A percentile compares a stretch with the other conserved stretches of the same genome.
Conservation (phyloP, 306 rosid species). For the Hylodesmum podocarpum region DNA sequence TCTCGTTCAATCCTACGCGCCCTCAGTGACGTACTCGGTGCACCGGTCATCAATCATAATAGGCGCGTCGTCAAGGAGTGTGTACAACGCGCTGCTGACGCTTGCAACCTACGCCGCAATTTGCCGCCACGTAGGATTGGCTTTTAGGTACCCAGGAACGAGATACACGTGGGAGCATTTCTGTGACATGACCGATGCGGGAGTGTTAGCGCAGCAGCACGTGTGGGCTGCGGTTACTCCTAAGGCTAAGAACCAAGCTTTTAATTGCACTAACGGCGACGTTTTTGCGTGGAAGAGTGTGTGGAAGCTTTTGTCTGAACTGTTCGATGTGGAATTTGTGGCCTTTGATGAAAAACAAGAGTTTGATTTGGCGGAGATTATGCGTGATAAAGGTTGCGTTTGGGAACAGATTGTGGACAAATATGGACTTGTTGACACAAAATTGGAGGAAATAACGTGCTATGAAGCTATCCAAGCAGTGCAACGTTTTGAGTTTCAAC, state of each 20-base stretch:
- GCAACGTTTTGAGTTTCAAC: conserved; percentile 35
- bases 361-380: conserved; percentile 38
- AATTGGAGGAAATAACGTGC: conserved; percentile 39
- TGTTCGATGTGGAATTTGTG: conserved; percentile 35
- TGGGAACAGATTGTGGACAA: conserved; percentile 48
- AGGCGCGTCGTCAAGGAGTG: conserved; percentile 29
- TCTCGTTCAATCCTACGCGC: not conserved
- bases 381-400: conserved; percentile 39
- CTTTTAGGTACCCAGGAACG: conserved; percentile 34
- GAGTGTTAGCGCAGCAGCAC: conserved; percentile 45
- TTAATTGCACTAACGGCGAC: conserved; percentile 46
- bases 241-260: conserved; percentile 32
- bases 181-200: conserved; percentile 36
- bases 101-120: conserved; percentile 20
- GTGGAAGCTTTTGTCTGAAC: conserved; percentile 26
- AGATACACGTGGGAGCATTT: conserved; percentile 53
- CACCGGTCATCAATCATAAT: conserved; percentile 42
- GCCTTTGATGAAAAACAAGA: not conserved
- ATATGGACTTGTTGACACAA: conserved; percentile 34
- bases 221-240: conserved; percentile 45
- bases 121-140: conserved; percentile 31
- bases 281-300: conserved; percentile 40
- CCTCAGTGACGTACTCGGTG: conserved; percentile 11
- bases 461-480: not conserved
- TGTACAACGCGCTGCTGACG: not conserved